phyloP scores from a whole-genome alignment of 2,329 filamentous ascomycete species.

The Beauveria scarabaeidicola region DNA sequence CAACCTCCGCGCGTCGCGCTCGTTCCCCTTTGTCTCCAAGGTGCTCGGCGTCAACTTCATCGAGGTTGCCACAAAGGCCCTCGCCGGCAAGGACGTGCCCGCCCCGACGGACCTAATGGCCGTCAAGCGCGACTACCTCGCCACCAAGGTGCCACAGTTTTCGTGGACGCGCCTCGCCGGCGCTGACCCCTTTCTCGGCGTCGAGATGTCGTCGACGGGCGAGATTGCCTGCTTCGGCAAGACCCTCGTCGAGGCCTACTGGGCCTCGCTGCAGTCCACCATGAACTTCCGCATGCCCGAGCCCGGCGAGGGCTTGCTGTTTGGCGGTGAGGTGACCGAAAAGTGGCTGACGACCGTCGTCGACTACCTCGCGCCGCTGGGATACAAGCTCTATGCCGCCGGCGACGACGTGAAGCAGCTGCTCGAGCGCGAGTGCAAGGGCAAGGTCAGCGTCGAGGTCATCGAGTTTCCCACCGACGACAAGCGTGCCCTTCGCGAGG shows the following conservation, averaged over 20 bases:
- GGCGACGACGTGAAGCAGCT: conserved; percentile 73
- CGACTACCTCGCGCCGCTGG: conserved; percentile 78
- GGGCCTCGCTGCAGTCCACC: conserved; percentile 88
- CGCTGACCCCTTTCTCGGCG: conserved; percentile 93
- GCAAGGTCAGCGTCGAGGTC: conserved; percentile 66
- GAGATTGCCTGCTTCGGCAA: conserved; percentile 99
- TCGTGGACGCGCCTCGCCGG: conserved; percentile 97
- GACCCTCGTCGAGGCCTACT: conserved; percentile 93
- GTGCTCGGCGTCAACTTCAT: conserved; percentile 96
- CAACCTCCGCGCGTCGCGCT: conserved; percentile 93
- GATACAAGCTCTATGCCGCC: conserved; percentile 90
- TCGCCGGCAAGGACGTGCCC: conserved; percentile 77
- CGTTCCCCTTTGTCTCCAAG: conserved; percentile 97
- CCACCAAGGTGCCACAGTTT: conserved; percentile 98
- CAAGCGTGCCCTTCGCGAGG: conserved; percentile 87
- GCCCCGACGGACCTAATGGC: conserved; percentile 82
- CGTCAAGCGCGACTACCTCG: conserved; percentile 80
- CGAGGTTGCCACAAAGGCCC: conserved; percentile 85
- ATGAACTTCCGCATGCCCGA: conserved; percentile 99
- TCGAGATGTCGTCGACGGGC: conserved; percentile 94
- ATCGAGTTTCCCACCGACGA: conserved; percentile 96
- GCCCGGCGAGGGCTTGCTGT: conserved; percentile 88
- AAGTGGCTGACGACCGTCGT: conserved; percentile 69
- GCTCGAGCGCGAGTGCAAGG: conserved; percentile 64
- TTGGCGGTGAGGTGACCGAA: conserved; percentile 74